Percentiles rank a stretch among this genome's conserved stretches.
phyloP scores from a whole-genome alignment of 1,284 basidiomycete species.

The Athelia psychrophila region DNA sequence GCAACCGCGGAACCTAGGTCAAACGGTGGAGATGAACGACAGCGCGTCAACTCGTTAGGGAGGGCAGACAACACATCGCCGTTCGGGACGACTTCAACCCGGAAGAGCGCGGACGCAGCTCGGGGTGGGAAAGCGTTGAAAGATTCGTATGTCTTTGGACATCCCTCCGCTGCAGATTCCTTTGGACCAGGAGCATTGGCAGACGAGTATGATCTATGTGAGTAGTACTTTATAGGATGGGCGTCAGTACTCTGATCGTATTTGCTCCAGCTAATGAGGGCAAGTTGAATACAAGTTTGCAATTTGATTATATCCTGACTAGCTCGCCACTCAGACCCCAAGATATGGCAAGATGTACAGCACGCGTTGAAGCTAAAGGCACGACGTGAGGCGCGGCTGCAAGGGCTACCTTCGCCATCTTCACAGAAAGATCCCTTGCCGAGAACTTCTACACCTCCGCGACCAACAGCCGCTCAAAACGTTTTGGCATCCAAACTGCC shows the following conservation, averaged over 20 bases:
- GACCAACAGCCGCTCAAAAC: slow-evolving; percentile 28
- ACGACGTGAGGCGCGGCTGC: slow-evolving; percentile 62
- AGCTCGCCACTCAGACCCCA: slow-evolving; percentile 48
- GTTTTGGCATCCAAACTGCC: slow-evolving; percentile 21
- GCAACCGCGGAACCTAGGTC: neutral
- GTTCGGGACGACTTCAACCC: neutral
- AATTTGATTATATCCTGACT: slow-evolving; percentile 8
- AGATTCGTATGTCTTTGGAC: neutral
- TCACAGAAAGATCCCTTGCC: slow-evolving; percentile 15
- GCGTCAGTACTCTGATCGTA: slow-evolving; percentile 3
- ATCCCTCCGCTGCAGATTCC: neutral
- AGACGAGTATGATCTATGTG: slow-evolving; percentile 73
- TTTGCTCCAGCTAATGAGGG: slow-evolving; percentile 59
- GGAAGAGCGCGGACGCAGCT: neutral
- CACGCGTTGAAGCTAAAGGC: slow-evolving; percentile 68
- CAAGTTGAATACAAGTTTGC: slow-evolving; percentile 24
- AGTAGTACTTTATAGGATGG: slow-evolving; percentile 25
- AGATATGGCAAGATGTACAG: slow-evolving; percentile 72
- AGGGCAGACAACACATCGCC: neutral
- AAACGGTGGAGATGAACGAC: neutral
- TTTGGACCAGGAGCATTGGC: slow-evolving; percentile 35
- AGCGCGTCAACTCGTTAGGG: neutral
- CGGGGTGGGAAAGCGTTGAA: neutral
- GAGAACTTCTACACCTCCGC: slow-evolving; percentile 23
- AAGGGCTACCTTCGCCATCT: slow-evolving; percentile 29